phyloP scores from a whole-genome alignment of 805 yeast species.

The Schwanniomyces occidentalis region DNA sequence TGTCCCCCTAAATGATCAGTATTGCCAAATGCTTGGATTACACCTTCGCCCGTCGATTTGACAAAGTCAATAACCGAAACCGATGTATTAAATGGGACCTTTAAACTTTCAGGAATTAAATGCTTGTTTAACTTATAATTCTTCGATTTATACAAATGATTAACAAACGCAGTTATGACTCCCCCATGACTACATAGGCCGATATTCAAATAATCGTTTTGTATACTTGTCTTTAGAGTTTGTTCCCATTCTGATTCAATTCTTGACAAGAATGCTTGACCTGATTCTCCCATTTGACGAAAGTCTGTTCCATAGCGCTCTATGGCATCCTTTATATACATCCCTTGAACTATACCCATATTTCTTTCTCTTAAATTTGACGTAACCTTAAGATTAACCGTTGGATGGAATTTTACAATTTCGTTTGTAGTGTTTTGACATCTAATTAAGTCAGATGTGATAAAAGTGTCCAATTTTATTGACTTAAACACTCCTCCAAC shows the following conservation, averaged over 20 bases:
- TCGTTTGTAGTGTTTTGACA: conserved; percentile 59
- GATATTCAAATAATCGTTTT: conserved; percentile 45
- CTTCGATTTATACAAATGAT: conserved; percentile 45
- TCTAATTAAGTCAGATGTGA: conserved; percentile 56
- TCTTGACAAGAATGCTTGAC: conserved; percentile 47
- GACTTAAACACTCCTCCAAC: conserved; percentile 49
- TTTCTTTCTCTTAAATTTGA: conserved; percentile 62
- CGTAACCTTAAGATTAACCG: conserved; percentile 29
- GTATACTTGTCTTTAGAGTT: conserved; percentile 38
- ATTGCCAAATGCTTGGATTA: conserved; percentile 59
- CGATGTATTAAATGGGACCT: conserved; percentile 75
- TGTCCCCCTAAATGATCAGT: conserved; percentile 67
- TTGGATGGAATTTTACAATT: conserved; percentile 28
- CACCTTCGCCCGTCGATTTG: conserved; percentile 39
- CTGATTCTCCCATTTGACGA: conserved; percentile 66
- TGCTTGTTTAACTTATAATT: conserved; percentile 39
- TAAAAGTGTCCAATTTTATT: conserved; percentile 45
- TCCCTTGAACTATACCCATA: conserved; percentile 79
- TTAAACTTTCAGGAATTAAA: conserved; percentile 40
- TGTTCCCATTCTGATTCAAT: conserved; percentile 47
- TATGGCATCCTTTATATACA: conserved; percentile 68
- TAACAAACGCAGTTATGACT: conserved; percentile 61
- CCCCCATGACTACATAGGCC: conserved; percentile 81
- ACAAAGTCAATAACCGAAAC: conserved; percentile 64
- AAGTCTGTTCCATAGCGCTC: conserved; percentile 56